A percentile compares a stretch with the other conserved stretches of the same genome.
phyloP scores from a whole-genome alignment of 768 basidiomycete genomes.

The Myochromella boudieri region DNA sequence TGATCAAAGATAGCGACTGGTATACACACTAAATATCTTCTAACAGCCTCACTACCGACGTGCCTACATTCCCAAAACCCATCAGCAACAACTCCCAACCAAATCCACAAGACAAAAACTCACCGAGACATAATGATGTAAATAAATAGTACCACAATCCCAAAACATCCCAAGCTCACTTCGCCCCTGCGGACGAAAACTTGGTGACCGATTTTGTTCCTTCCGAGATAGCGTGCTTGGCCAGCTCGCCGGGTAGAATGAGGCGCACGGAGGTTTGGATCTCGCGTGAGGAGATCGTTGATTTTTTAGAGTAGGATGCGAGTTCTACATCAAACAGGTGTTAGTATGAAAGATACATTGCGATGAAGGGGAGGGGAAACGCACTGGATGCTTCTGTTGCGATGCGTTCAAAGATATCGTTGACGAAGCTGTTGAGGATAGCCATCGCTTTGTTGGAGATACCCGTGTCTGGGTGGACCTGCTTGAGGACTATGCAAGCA shows the following conservation, averaged over 20 bases:
- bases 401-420: slow-evolving; percentile 92
- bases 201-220: slow-evolving; percentile 66
- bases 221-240: slow-evolving; percentile 98
- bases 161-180: slow-evolving; percentile 34
- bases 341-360: not conserved
- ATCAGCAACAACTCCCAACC: not conserved
- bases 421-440: slow-evolving; percentile 90
- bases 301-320: slow-evolving; percentile 97
- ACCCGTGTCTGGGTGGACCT: slow-evolving; percentile 98
- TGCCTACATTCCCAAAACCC: not conserved
- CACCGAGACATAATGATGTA: slow-evolving; percentile 10
- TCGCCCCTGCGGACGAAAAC: slow-evolving; percentile 59
- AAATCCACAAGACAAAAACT: not conserved
- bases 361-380: slow-evolving; percentile 20
- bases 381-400: slow-evolving; percentile 86
- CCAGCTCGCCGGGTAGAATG: slow-evolving; percentile 95
- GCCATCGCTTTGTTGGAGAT: slow-evolving; percentile 98
- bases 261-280: slow-evolving; percentile 96
- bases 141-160: slow-evolving; percentile 1
- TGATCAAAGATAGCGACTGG: slow-evolving; percentile 21
- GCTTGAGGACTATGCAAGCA: slow-evolving; percentile 74
- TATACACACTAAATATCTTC: slow-evolving; percentile 18
- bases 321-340: slow-evolving; percentile 57
- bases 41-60: slow-evolving; percentile 14
- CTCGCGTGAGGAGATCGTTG: slow-evolving; percentile 97